Percentiles rank a stretch among this genome's conserved stretches.
These are phyloP conservation scores for Sophora flavescens DNA, from an alignment of 306 rosid genomes.

Conservation along the genomic window DNA sequence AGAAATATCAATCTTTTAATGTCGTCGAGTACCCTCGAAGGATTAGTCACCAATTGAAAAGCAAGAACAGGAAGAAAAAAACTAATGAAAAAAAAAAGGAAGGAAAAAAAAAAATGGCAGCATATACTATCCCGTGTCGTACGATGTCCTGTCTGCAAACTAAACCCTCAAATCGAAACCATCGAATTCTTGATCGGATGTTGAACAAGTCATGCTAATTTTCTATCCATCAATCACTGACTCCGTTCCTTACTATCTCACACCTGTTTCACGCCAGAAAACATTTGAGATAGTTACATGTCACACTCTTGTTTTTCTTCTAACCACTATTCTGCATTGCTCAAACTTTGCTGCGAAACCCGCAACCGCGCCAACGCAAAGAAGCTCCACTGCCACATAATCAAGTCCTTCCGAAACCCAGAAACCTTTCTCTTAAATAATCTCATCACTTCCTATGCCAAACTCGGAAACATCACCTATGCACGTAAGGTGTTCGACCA, in stretches of 20 bases:
- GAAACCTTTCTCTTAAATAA: constrained; percentile 79
- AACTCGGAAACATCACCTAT: constrained; percentile 53
- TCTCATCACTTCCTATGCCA: constrained; percentile 61
- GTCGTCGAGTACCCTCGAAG: no score
- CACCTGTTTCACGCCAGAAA: constrained; percentile 44
- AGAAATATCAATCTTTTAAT: no score
- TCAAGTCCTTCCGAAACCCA: constrained; percentile 58
- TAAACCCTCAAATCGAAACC: no score
- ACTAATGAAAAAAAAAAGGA: no score
- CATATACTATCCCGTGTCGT: no score
- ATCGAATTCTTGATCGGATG: no score
- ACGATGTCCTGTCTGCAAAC: no score
- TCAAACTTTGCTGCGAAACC: constrained; percentile 66
- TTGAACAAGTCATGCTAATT: no score
- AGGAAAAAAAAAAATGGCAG: no score
- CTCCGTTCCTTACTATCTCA: neutral
- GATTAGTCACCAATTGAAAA: no score
- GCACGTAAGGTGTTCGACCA: constrained; percentile 75
- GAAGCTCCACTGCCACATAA: constrained; percentile 73
- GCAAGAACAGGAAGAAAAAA: no score
- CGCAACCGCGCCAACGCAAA: constrained; percentile 52
- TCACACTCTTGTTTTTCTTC: constrained; percentile 60
- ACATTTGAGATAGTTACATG: constrained; percentile 36
- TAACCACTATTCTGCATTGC: constrained; percentile 68
- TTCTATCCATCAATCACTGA: no score